Conservation (phyloP, 441 rosid genomes). For the Gossypium schwendimanii region DNA sequence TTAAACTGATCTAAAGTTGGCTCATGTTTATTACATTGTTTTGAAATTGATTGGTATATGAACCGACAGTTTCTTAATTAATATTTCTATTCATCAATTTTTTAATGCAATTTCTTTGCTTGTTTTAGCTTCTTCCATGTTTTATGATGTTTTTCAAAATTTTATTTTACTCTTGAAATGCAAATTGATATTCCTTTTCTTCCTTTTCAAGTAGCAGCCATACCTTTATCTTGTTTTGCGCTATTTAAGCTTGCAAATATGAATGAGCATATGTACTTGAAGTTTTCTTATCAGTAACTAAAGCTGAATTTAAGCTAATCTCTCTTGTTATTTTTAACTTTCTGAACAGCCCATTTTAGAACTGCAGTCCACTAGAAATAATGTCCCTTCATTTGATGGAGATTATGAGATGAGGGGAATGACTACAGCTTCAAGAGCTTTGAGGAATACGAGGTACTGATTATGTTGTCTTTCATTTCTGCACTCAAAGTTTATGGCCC, state of each 20-base stretch:
- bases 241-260: not conserved
- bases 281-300: not conserved
- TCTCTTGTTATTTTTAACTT: not conserved
- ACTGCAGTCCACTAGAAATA: slow-evolving; percentile 42
- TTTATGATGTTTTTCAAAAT: not conserved
- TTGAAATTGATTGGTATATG: too few relatives aligned
- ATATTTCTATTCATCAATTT: not conserved
- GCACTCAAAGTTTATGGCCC: not conserved
- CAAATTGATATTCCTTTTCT: not conserved
- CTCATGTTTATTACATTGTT: too few relatives aligned
- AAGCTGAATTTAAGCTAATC: not conserved
- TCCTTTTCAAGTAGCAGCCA: not conserved
- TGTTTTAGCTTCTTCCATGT: not conserved
- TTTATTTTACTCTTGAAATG: too few relatives aligned
- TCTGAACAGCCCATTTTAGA: slow-evolving; percentile 62
- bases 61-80: too few relatives aligned
- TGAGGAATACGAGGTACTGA: slow-evolving; percentile 53
- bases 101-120: not conserved
- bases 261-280: not conserved
- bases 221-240: not conserved
- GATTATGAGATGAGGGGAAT: slow-evolving; percentile 41
- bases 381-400: slow-evolving; percentile 31
- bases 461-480: not conserved
- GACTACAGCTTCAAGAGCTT: slow-evolving; percentile 29
- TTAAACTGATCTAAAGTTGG: too few relatives aligned